Evolutionary conservation across 139 green algal genomes (phyloP).

Genomic region (Asterochloris erici): DNA sequence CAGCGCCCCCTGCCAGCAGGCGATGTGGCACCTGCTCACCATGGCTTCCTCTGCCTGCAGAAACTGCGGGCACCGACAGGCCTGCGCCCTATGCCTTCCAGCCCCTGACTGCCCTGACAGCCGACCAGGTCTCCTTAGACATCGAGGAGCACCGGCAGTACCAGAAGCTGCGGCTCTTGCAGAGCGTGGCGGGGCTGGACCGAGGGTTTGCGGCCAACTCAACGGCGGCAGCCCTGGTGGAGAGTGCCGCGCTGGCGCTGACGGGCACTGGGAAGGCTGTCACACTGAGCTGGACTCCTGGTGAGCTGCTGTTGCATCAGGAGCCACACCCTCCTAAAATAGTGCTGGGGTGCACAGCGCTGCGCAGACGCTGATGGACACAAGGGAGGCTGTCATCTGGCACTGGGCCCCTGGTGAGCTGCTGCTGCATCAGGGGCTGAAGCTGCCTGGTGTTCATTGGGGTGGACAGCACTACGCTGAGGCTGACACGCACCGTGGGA

Average conservation of each 20-base stretch:
- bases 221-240: constrained; percentile 6
- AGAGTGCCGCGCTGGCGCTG: constrained; percentile 14
- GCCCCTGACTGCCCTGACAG: neutral
- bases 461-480: neutral
- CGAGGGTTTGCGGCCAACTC: constrained; percentile 28
- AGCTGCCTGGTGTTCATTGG: neutral
- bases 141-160: constrained; percentile 18
- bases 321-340: constrained; percentile 7
- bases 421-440: neutral
- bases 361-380: constrained; percentile 2
- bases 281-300: constrained; percentile 8
- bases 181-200: constrained; percentile 24
- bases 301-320: neutral
- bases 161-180: constrained; percentile 26
- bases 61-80: neutral
- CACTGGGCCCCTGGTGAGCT: constrained; percentile 3
- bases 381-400: constrained; percentile 5
- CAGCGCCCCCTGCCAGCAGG: too few species aligned
- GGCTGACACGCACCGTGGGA: too few species aligned
- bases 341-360: constrained; percentile 10
- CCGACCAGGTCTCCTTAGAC: neutral
- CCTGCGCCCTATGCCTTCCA: neutral
- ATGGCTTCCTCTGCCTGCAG: too few species aligned
- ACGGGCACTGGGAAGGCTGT: constrained; percentile 9
- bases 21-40: too few species aligned